Base-by-base conservation (phyloP, 139 green algal species). In the Marvania coccoides region DNA sequence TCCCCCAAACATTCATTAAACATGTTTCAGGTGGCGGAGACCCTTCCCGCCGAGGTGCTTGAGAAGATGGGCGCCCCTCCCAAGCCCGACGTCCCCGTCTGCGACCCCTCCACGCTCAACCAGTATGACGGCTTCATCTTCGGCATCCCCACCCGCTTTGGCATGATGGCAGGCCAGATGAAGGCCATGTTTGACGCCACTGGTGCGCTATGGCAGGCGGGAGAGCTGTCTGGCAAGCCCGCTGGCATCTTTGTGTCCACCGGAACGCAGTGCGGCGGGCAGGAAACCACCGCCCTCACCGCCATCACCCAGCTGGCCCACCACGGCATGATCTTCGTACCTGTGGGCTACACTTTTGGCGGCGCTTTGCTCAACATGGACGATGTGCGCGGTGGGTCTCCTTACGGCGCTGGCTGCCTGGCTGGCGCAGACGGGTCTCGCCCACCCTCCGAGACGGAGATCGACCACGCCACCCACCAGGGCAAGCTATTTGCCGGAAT, bases 331-430 rank as follows among this genome's bases (percentile, higher is more conserved):
- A 8, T 70, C 35, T 74, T 74, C 7, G 35, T 75, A 35, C 62
- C 62, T 23, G 33, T 28, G 5, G 73, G 73, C n/a, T 78, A 81
- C 26, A 37, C 29, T 38, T 69, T 78, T 19, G 78, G 78, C 19
- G 51, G 40, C 47, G 56, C n/a, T 5, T 19, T 76, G 34, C 66
- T 75, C 42, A 36, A 47, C 45, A 38, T 75, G 54, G 63, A 74
- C 10, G 73, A 77, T 37, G 67, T 84, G 23, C 82, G 81, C 31
- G 90, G 87, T 30, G 88, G 88, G 46, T 79, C 66, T 33, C 15
- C 84, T 4, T 94, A 76, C 67, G 88, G 88, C 24, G 80, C 88
- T 13, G 73, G 76, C 63, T 83, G 67, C 14, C 76, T 89, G 35
- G 85, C 88, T 19, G 80, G 74, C 6, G 7, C 66, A 10, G 77